Conservation (phyloP, 495 filamentous ascomycete species). For the Cudoniella acicularis region DNA sequence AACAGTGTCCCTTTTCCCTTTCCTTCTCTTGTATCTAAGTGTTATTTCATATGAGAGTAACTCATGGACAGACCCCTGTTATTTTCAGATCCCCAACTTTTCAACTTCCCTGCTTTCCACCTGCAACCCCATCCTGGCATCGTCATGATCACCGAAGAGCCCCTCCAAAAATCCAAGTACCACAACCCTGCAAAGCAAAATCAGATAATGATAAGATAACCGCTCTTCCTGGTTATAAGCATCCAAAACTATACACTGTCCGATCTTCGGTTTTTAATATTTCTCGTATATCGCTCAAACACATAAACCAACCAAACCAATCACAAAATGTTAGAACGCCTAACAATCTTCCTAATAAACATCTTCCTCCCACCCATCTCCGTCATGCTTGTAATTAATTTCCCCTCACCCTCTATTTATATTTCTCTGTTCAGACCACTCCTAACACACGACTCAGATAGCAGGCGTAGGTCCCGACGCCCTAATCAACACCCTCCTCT, state of each 20-base stretch:
- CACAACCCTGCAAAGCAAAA: background rate
- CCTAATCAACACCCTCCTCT: slow-evolving; percentile 34
- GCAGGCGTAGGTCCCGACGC: slow-evolving; percentile 29
- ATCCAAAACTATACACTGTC: background rate
- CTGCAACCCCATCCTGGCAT: background rate
- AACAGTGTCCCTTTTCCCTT: too few relatives aligned
- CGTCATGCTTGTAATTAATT: slow-evolving; percentile 16
- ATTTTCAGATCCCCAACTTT: background rate
- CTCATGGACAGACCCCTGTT: too few relatives aligned
- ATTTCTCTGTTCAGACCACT: too few relatives aligned
- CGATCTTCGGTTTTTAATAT: too few relatives aligned
- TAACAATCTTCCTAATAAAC: slow-evolving; percentile 9
- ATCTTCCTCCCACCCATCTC: background rate
- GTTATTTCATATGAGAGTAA: too few relatives aligned
- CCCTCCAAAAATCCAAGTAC: background rate
- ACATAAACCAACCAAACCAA: too few relatives aligned
- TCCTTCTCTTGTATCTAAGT: too few relatives aligned
- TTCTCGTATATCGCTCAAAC: too few relatives aligned
- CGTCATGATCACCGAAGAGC: background rate
- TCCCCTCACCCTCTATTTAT: background rate
- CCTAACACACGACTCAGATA: slow-evolving; percentile 3
- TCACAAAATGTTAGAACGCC: slow-evolving; percentile 13
- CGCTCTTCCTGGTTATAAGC: background rate
- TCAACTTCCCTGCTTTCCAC: background rate
- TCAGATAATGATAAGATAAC: too few relatives aligned